phyloP scores from a whole-genome alignment of 257 asterid species.

The Thymus mandschuricus region DNA sequence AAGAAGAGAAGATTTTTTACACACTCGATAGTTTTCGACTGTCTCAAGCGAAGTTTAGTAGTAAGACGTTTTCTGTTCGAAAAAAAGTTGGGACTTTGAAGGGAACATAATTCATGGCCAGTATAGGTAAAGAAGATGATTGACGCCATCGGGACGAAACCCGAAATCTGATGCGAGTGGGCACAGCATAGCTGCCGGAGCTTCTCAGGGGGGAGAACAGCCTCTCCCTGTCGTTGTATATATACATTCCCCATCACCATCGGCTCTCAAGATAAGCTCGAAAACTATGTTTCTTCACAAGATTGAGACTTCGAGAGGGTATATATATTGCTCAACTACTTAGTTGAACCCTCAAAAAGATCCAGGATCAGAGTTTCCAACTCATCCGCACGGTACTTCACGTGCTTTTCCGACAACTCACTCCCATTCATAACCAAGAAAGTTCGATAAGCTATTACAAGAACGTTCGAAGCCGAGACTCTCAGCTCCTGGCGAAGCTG shows the following conservation, averaged over 20 bases:
- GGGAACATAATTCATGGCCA: too few species aligned
- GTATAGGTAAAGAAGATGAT: too few species aligned
- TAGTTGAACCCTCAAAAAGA: not conserved
- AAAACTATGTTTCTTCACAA: too few species aligned
- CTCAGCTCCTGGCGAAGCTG: slow-evolving; percentile 4
- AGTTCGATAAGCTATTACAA: not conserved
- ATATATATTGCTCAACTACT: too few species aligned
- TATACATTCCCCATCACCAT: not conserved
- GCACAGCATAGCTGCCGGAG: slow-evolving; percentile 3
- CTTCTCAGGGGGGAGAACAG: slow-evolving; percentile 22
- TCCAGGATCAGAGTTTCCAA: not conserved
- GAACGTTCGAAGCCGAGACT: not conserved
- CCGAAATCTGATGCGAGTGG: not conserved
- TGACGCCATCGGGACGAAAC: too few species aligned
- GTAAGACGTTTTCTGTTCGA: too few species aligned
- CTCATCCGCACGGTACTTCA: not conserved
- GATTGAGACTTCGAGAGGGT: too few species aligned
- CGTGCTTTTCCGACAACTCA: not conserved
- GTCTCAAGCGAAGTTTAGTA: too few species aligned
- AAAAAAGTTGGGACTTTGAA: too few species aligned
- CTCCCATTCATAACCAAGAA: not conserved
- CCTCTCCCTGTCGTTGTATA: slow-evolving; percentile 26
- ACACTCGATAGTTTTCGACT: too few species aligned
- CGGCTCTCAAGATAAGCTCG: too few species aligned
- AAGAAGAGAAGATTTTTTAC: too few species aligned